These are phyloP conservation scores for Fagus sylvatica DNA, from an alignment of 306 rosid species.

Conservation along the genomic window DNA sequence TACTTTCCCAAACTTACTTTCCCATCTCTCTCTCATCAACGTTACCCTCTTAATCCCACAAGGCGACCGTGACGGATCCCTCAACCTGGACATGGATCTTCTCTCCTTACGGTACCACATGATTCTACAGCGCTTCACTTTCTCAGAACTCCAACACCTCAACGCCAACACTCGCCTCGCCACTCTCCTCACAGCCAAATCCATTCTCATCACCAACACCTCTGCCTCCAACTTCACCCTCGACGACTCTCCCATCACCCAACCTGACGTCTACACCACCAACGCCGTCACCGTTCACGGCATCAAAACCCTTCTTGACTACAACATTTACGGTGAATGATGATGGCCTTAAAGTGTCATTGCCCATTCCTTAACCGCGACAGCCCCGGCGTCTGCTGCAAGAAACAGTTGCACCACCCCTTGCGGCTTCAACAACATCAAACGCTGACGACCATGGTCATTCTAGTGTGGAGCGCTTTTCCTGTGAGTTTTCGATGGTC, in stretches of 20 bases:
- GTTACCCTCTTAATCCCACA: conserved; percentile 72
- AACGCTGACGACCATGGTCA: too few species aligned
- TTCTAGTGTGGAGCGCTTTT: too few species aligned
- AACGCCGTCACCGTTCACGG: conserved; percentile 53
- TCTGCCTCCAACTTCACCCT: conserved; percentile 56
- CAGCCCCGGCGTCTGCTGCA: too few species aligned
- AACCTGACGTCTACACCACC: too few species aligned
- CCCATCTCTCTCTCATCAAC: conserved; percentile 33
- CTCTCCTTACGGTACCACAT: conserved; percentile 60
- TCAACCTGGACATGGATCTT: conserved; percentile 28
- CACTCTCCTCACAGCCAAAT: conserved; percentile 59
- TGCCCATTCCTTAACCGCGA: conserved; percentile 4
- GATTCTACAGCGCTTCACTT: conserved; percentile 69
- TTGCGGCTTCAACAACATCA: too few species aligned
- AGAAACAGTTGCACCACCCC: too few species aligned
- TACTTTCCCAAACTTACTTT: too few species aligned
- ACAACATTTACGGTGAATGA: conserved; percentile 41
- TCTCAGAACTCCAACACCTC: conserved; percentile 63
- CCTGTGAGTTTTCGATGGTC: too few species aligned
- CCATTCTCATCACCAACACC: conserved; percentile 50
- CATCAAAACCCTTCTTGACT: conserved; percentile 41
- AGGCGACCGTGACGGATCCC: not conserved
- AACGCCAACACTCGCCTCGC: conserved; percentile 50
- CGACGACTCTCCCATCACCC: too few species aligned
- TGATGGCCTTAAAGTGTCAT: not conserved